Conservation (phyloP, 768 basidiomycete genomes). For the Hericium erinaceus region DNA sequence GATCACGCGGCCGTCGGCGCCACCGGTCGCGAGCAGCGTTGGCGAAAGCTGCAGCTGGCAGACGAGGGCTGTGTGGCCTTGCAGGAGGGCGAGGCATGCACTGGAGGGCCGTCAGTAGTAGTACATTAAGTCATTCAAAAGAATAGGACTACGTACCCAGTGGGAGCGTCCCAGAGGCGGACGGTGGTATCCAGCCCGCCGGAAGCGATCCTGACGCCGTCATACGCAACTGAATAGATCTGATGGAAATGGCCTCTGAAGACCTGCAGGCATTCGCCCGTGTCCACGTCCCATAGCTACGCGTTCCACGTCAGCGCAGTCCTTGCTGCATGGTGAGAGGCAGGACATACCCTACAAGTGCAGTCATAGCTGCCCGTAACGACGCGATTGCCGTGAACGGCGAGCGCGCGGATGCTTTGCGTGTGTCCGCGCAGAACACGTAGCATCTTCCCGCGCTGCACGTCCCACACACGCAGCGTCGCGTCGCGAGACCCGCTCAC, state of each 20-base stretch:
- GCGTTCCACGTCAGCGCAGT: constrained; percentile 20
- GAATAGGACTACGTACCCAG: constrained; percentile 36
- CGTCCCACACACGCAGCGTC: constrained; percentile 88
- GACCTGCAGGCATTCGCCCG: constrained; percentile 46
- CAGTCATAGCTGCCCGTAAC: constrained; percentile 94
- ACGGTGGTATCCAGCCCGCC: constrained; percentile 98
- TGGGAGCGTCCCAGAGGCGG: constrained; percentile 91
- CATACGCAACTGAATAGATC: constrained; percentile 84
- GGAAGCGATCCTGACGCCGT: constrained; percentile 85
- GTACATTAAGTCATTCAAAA: neutral
- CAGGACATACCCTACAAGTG: constrained; percentile 59
- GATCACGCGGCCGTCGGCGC: constrained; percentile 80
- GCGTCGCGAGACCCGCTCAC: constrained; percentile 85
- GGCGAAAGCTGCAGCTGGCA: constrained; percentile 25
- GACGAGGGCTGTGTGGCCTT: constrained; percentile 14
- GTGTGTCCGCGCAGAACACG: constrained; percentile 68
- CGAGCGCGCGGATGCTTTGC: constrained; percentile 79
- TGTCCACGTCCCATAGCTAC: constrained; percentile 36
- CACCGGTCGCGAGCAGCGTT: constrained; percentile 83
- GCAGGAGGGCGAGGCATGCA: constrained; percentile 12
- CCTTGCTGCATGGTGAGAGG: neutral
- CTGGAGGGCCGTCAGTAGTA: neutral
- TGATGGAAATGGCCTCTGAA: constrained; percentile 86
- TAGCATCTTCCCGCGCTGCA: constrained; percentile 65
- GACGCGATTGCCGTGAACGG: constrained; percentile 73